Conservation (phyloP, 345 rosid species). For the Heritiera littoralis region DNA sequence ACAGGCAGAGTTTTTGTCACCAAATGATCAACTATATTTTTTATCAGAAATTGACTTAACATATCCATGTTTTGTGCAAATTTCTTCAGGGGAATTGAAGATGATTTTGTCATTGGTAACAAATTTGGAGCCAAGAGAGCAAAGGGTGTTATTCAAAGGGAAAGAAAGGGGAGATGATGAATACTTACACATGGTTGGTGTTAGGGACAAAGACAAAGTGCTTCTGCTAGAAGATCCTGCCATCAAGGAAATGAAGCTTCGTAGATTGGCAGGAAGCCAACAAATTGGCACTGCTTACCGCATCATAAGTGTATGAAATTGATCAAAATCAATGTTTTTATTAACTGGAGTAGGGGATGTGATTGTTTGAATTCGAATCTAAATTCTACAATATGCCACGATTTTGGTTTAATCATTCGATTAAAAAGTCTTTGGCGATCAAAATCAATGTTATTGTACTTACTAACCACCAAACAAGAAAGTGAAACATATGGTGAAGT, state of each 20-base stretch:
- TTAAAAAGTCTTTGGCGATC: not conserved
- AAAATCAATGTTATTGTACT: conserved; percentile 20
- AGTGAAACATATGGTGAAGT: not conserved
- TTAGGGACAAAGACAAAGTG: conserved; percentile 81
- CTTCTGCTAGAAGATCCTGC: conserved; percentile 85
- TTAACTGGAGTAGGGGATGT: no score
- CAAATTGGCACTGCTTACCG: conserved; percentile 37
- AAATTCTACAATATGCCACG: no score
- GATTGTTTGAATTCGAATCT: no score
- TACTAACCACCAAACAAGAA: conserved; percentile 15
- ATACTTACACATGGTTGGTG: conserved; percentile 91
- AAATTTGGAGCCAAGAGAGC: conserved; percentile 75
- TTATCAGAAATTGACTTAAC: no score
- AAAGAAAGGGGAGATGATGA: conserved; percentile 83
- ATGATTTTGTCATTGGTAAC: conserved; percentile 65
- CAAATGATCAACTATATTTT: no score
- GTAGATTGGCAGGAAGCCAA: conserved; percentile 32
- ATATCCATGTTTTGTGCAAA: not conserved
- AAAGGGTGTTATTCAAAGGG: conserved; percentile 85
- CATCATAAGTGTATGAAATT: conserved; percentile 51
- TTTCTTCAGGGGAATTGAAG: conserved; percentile 72
- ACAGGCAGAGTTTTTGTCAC: no score
- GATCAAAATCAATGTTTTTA: conserved; percentile 1
- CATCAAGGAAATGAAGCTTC: conserved; percentile 70
- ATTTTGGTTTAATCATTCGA: no score